Base-by-base conservation (phyloP, 1,284 basidiomycete genomes). In the Sporisorium iseilematis-ciliati region DNA sequence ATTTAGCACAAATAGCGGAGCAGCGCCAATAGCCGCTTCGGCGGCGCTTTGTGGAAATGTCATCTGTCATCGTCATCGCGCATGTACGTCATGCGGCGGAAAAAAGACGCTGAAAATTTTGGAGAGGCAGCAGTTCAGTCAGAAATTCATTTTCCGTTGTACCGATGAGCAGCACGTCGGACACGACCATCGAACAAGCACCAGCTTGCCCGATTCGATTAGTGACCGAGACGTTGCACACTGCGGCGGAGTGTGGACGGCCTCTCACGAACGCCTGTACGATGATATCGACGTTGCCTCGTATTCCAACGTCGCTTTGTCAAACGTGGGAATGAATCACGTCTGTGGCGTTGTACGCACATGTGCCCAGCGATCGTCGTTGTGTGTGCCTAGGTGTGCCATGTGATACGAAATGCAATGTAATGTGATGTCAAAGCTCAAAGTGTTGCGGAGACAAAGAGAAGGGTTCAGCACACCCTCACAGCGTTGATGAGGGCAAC, bases 341-440 rank as follows among this genome's bases (percentile, higher is more conserved):
- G 58, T 60, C 58, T 35, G 58, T 46, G 50, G 51, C 59, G 45
- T 33, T 38, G 35, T 38, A 14, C 35, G 35, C 2, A 38, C 35
- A 38, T 38, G 35, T 38, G 33, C 14, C 35, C 2, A 38, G 35
- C 35, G 35, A 38, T 38, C 33, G 11, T 33, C 33, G 33, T 11
- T 33, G 29, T 33, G 29, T 29, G 29, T 29, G 29, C 8, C 5
- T 29, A 8, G 4, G 29, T 29, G 29, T 33, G 33, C 33, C 33
- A 38, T 38, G 12, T 14, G 14, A 38, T 38, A 4, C 4, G 11
- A 16, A 38, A 14, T 14, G 35, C 35, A 38, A 14, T 38, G 35
- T 16, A 12, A 38, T 38, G 35, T 16, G 35, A 38, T 38, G 35
- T 38, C 12, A 10, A 38, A 16, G 12, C 14, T 38, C 35, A 12